Base-by-base conservation (phyloP, 345 rosid genomes). In the Turritis glabra region DNA sequence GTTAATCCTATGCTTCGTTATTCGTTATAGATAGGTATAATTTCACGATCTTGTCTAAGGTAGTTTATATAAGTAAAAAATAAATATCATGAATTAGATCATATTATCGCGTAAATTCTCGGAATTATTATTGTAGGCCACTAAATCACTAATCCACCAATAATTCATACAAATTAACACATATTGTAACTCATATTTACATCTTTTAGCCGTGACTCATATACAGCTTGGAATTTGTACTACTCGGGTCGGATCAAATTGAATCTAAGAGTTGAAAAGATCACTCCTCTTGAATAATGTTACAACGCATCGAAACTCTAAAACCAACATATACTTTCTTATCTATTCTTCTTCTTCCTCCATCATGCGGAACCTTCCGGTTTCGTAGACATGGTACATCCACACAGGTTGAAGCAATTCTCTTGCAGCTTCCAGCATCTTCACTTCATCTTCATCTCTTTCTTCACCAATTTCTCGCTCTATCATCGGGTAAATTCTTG, bases 301-400 rank as follows among this genome's bases (percentile, higher is more conserved):
- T 21, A 33, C 48, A 53, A 59, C 54, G 37, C 27, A 62, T 15
- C 40, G 37, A 2, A 60, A 9, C 40, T 25, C n/a, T 18, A 11
- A 48, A 35, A 59, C 44, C 33, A 44, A 64, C 44, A 54, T 63
- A 5, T 58, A 13, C 22, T 17, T 25, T 37, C 64, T 13, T 14
- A 33, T 58, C 78, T 85, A 81, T 69, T 76, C 57, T 44, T 76
- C 75, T 41, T 76, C 75, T 6, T 84, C 86, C 61, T 86, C 86
- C 82, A 69, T 76, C 74, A 63, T 78, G 5, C 83, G 73, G 70
- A 87, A 86, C 82, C 89, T 89, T 53, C 84, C 87, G 1, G 91
- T 88, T 85, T 91, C 97, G 79, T 85, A 85, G 63, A 86, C 80
- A 81, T 90, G 97, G 72, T 90, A 86, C 77, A 83, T 69, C 99